These are phyloP conservation scores for Monosporascus sp. DNA, from an alignment of 2,329 filamentous ascomycete species.

Conservation along the genomic window DNA sequence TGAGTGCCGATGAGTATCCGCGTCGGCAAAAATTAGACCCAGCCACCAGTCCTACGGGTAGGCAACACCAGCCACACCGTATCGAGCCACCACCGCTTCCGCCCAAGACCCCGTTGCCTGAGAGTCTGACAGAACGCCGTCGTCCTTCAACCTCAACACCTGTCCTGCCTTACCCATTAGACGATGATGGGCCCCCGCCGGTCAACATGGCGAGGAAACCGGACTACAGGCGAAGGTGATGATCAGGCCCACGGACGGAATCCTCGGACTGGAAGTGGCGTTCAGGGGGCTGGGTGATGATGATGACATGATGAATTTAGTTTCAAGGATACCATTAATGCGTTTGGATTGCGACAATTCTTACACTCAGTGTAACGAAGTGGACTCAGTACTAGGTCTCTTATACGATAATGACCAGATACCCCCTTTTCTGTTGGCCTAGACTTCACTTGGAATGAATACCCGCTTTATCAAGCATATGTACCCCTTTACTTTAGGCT, in stretches of 20 bases:
- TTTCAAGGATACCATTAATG: slow-evolving; percentile 7
- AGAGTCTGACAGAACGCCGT: slow-evolving; percentile 33
- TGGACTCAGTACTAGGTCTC: not conserved
- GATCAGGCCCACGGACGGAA: too few species aligned
- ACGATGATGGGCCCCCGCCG: slow-evolving; percentile 74
- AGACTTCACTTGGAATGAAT: not conserved
- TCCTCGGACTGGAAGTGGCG: not conserved
- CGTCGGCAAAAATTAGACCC: slow-evolving; percentile 29
- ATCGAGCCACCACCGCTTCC: slow-evolving; percentile 66
- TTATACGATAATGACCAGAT: not conserved
- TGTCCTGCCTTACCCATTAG: slow-evolving; percentile 71
- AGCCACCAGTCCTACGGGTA: slow-evolving; percentile 17
- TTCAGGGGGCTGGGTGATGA: not conserved
- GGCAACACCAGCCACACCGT: slow-evolving; percentile 32
- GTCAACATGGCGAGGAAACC: slow-evolving; percentile 88
- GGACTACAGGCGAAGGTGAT: slow-evolving; percentile 54
- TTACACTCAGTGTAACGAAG: too few species aligned
- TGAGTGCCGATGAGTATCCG: slow-evolving; percentile 54
- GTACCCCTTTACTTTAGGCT: too few species aligned
- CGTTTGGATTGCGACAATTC: not conserved
- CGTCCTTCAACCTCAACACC: slow-evolving; percentile 24
- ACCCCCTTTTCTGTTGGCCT: not conserved
- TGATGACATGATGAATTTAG: not conserved
- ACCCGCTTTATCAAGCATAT: not conserved
- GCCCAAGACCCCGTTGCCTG: slow-evolving; percentile 70